Conservation (phyloP, 202 grass and related monocot genomes). For the Dendrocalamus latiflorus region DNA sequence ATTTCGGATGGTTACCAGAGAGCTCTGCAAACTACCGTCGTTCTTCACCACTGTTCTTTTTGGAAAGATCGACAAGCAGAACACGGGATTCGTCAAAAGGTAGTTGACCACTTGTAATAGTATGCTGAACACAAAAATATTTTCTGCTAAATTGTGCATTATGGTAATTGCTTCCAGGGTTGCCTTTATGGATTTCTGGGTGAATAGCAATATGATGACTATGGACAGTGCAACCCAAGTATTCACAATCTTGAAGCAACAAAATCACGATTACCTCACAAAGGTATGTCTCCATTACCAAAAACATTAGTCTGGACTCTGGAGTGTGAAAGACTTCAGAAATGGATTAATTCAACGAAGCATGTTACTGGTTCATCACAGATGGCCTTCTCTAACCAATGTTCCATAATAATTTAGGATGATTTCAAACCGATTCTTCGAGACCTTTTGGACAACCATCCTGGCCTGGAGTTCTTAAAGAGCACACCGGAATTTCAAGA, state of each 20-base stretch:
- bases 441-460: conserved; percentile 89
- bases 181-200: conserved; percentile 86
- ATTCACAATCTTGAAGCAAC: conserved; percentile 77
- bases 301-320: background rate
- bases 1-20: conserved; percentile 88
- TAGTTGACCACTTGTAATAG: conserved; percentile 22
- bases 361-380: background rate
- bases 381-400: conserved; percentile 25
- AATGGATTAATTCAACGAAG: conserved; percentile 3
- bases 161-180: conserved; percentile 52
- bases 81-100: conserved; percentile 65
- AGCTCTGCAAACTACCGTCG: conserved; percentile 90
- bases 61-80: conserved; percentile 66
- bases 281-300: conserved; percentile 50
- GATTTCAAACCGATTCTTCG: conserved; percentile 86
- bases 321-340: background rate
- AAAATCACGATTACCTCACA: conserved; percentile 52
- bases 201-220: conserved; percentile 89
- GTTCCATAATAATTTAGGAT: conserved; percentile 52
- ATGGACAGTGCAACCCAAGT: conserved; percentile 76
- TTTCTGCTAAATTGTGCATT: background rate
- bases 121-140: background rate
- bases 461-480: conserved; percentile 92
- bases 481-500: conserved; percentile 97
- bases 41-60: conserved; percentile 78